Evolutionary conservation across 768 basidiomycete species (phyloP), one percentile per base, ranked within the genome.

Genomic region (Hemileccinum impolitum): DNA sequence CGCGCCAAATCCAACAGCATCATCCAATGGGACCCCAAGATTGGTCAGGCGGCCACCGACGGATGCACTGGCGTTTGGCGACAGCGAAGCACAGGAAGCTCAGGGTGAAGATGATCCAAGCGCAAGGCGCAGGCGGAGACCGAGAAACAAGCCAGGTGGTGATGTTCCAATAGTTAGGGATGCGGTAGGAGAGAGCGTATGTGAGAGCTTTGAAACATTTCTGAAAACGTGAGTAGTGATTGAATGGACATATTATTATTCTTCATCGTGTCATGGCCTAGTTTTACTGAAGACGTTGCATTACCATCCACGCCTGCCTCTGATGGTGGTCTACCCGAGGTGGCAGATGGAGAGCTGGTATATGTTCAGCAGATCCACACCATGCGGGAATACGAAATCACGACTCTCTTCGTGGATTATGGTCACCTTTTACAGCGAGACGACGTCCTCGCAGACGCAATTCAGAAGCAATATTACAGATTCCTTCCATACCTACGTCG

Each of bases 381-480:
- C 35, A 93, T 99, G 92, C 86, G 89, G 54, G 90, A 94, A 65
- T 94, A 90, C 65, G 88, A 94, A 63, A 77, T 96, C 45, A 91
- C 92, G 9, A 98, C 95, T 0, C 85, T 99, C 63, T 99, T 97
- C 63, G 87, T 99, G 69, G 94, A 98, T 73, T 98, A 87, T 52
- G 80, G 83, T 10, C 94, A 99, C 65, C 77, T 98, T 31, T 79
- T 96, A 23, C 83, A 87, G 63, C 80, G 84, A 46, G 94, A 98
- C 65, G 94, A 96, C 54, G 86, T 94, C 6, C 85, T 98, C 17
- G 94, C 95, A 0, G 82, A 90, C 55, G 95, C 95, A 2, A 91
- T 99, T 51, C 85, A 89, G 56, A 88, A 84, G 53, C 92, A 96
- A 64, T 98, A 99, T 65, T 98, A 98, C 65, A 85, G 96, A 61